Evolutionary conservation across 148 eudicot species (phyloP).

Genomic region (Rhododendron vialii): DNA sequence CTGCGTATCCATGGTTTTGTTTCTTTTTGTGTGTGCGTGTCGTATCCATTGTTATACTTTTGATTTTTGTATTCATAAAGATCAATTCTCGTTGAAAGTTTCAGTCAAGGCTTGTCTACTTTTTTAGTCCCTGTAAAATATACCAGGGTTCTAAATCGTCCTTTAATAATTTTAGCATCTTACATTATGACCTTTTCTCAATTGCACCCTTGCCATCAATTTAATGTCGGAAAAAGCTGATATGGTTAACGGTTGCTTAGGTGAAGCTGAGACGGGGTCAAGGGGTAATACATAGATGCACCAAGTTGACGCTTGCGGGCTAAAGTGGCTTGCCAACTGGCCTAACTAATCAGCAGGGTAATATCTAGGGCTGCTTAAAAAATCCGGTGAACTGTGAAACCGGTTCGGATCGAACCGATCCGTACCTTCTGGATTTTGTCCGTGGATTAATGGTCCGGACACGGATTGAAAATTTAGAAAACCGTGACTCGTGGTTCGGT

Average conservation of each 20-base stretch:
- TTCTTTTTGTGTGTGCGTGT: background rate
- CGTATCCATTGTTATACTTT: background rate
- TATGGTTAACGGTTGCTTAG: background rate
- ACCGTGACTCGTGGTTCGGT: too few species aligned
- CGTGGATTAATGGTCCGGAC: too few species aligned
- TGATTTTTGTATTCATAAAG: background rate
- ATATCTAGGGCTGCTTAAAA: too few species aligned
- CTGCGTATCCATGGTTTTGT: background rate
- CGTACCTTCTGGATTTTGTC: too few species aligned
- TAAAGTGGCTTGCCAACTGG: background rate
- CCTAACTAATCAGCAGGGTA: background rate
- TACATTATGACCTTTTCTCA: background rate
- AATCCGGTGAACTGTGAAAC: too few species aligned
- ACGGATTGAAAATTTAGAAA: too few species aligned
- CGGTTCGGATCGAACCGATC: too few species aligned
- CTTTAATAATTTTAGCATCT: background rate
- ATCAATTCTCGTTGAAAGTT: background rate
- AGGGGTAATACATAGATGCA: background rate
- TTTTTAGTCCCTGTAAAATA: background rate
- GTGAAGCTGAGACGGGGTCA: background rate
- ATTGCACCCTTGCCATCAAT: background rate
- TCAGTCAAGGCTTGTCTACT: background rate
- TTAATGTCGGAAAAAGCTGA: background rate
- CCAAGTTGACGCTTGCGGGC: background rate
- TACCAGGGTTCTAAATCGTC: background rate